A percentile compares a stretch with the other conserved stretches of the same genome.
These are phyloP conservation scores for Candida sanyiensis DNA, from an alignment of 805 yeast species.

Conservation along the genomic window DNA sequence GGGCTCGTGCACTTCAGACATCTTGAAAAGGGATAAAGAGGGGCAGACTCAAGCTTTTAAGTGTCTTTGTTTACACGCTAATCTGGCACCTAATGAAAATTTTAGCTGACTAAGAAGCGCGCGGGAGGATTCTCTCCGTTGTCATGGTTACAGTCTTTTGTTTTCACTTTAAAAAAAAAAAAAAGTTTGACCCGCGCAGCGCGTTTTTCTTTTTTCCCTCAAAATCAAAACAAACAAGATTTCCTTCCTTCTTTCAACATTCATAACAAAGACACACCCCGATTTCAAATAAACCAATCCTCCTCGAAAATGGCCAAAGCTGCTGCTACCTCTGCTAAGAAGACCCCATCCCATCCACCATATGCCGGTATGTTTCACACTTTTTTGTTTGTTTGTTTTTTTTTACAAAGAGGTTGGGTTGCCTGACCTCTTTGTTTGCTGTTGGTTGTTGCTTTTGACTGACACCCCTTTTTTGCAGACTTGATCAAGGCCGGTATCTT, in stretches of 20 bases:
- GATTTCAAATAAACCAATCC: background rate
- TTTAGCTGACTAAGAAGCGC: too few relatives aligned
- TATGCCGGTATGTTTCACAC: slow-evolving; percentile 23
- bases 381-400: background rate
- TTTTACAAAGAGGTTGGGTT: background rate
- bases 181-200: too few relatives aligned
- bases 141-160: slow-evolving; percentile 5
- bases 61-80: too few relatives aligned
- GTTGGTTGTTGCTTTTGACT: background rate
- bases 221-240: background rate
- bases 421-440: background rate
- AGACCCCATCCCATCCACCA: slow-evolving; percentile 25
- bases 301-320: slow-evolving; percentile 20
- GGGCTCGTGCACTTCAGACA: background rate
- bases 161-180: slow-evolving; percentile 3
- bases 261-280: slow-evolving; percentile 7
- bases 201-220: background rate
- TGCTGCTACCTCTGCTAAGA: slow-evolving; percentile 20
- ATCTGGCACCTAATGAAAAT: too few relatives aligned
- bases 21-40: too few relatives aligned
- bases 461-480: slow-evolving; percentile 11
- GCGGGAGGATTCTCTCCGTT: too few relatives aligned
- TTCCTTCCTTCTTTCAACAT: slow-evolving; percentile 7
- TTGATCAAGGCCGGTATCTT: slow-evolving; percentile 52
- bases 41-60: too few relatives aligned